Evolutionary conservation across 2,329 filamentous ascomycete species (phyloP), one percentile per base, ranked within the genome.

Genomic region (Botrytis tulipae): DNA sequence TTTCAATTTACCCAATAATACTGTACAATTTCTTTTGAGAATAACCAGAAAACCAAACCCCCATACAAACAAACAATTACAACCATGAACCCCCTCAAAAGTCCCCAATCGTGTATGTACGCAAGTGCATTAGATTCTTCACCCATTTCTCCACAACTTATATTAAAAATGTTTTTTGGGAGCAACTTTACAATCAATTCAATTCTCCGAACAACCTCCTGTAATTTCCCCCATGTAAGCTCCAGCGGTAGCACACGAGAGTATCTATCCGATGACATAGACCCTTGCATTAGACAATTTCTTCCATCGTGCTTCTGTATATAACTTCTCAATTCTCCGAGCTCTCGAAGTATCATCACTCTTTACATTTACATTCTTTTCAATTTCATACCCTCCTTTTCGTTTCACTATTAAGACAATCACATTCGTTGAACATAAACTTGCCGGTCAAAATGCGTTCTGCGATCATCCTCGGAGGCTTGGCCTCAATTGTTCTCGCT

Each of bases 391-490:
- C 42, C 29, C 51, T 35, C 32, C 22, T 54, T 63, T 57, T 54
- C 32, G 18, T 18, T 66, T 67, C 14, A 25, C 25, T 18, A n/a
- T 54, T 54, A 25, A 29, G 4, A 40, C 22, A 40, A 12, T 29
- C 29, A 71, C 44, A 35, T 20, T 71, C 60, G 44, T 71, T 71
- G 57, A 71, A 63, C 29, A 6, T 29, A 16, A 65, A 51, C 9
- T 71, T 71, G 70, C 70, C 32, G 70, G 70, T 14, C 70, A 71
- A 71, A 59, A 77, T 77, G 73, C 74, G 73, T 70, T 74, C 62
- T 59, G 67, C 74, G n/a, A 35, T 76, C 46, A 44, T 76, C 46
- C 70, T 76, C 44, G 72, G 71, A n/a, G 71, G 68, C 54, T 40
- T 75, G 35, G 70, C 67, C 46, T 73, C 75, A n/a, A 25, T 75